phyloP scores from a whole-genome alignment of 768 basidiomycete genomes.

The Mycena rebaudengoi region DNA sequence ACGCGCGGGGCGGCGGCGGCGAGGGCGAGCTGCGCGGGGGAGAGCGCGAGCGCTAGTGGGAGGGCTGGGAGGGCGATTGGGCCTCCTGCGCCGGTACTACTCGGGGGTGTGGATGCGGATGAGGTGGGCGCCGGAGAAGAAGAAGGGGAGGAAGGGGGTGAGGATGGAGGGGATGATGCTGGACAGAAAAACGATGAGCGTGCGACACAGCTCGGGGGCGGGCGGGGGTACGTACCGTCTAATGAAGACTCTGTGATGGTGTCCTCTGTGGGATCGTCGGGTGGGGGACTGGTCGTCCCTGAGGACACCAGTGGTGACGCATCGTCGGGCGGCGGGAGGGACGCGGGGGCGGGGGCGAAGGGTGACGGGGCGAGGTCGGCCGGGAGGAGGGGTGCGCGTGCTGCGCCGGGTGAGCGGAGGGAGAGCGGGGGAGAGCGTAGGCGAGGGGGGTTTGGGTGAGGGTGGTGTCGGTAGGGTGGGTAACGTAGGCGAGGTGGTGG shows the following conservation, averaged over 20 bases:
- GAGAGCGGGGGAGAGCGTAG: constrained; percentile 23
- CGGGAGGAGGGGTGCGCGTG: too few relatives aligned
- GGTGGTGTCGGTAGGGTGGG: not conserved
- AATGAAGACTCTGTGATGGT: too few relatives aligned
- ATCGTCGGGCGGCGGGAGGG: not conserved
- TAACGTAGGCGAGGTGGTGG: not conserved
- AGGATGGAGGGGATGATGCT: too few relatives aligned
- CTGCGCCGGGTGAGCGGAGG: too few relatives aligned
- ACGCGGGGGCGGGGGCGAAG: constrained; percentile 13
- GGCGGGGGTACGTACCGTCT: too few relatives aligned
- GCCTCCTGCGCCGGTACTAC: too few relatives aligned
- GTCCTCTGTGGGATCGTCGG: too few relatives aligned
- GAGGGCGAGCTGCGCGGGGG: not conserved
- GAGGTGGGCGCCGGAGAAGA: too few relatives aligned
- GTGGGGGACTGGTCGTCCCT: not conserved
- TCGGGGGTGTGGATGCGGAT: too few relatives aligned
- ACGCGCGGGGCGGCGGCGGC: constrained; percentile 16
- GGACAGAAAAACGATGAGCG: too few relatives aligned
- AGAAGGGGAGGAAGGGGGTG: too few relatives aligned
- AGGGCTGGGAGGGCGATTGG: not conserved
- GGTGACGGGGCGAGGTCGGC: constrained; percentile 27
- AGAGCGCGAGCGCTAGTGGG: not conserved
- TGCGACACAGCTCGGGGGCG: too few relatives aligned
- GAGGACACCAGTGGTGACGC: not conserved
- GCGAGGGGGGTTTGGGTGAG: not conserved